These are phyloP conservation scores for Penicillium mononematosum DNA, from an alignment of 495 filamentous ascomycete species.

Conservation along the genomic window DNA sequence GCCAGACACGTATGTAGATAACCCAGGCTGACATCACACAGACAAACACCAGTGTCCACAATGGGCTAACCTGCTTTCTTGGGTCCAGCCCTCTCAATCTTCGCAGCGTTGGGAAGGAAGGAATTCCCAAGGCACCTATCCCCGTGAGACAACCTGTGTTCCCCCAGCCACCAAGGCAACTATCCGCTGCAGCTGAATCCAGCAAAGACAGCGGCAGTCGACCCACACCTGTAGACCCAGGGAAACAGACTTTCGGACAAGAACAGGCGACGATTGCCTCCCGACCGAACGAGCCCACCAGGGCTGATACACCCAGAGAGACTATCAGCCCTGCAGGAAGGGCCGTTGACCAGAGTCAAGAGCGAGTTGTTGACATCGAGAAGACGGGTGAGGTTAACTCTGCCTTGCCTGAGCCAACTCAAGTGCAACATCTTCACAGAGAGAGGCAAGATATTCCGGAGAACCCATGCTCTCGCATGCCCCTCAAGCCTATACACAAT, in stretches of 20 bases:
- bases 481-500: conserved; percentile 4
- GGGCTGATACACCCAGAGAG: background rate
- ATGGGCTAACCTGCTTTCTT: background rate
- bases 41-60: background rate
- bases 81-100: background rate
- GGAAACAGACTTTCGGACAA: background rate
- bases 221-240: background rate
- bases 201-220: background rate
- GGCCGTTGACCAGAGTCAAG: background rate
- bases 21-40: background rate
- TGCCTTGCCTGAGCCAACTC: background rate
- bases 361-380: background rate
- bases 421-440: background rate
- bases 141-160: background rate
- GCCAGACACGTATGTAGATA: conserved; percentile 1
- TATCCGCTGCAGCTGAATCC: background rate
- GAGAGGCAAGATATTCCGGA: background rate
- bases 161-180: background rate
- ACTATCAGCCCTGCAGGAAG: background rate
- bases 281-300: background rate
- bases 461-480: background rate
- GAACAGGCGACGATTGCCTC: background rate
- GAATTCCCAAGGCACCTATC: background rate
- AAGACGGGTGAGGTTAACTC: background rate
- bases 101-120: background rate